Conservation (phyloP, 1,284 basidiomycete genomes). For the Ceratobasidium sp. region DNA sequence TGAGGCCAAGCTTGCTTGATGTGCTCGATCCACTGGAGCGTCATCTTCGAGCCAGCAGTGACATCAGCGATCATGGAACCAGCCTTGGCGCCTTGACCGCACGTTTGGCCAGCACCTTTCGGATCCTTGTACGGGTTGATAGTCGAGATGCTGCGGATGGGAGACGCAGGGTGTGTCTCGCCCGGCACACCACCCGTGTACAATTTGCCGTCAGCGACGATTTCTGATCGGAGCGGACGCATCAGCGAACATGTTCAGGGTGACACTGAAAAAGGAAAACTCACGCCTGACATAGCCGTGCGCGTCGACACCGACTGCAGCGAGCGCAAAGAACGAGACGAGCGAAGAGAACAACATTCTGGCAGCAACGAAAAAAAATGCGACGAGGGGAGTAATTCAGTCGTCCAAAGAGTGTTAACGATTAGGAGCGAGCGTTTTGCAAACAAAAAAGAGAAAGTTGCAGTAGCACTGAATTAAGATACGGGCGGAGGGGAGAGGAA, state of each 20-base stretch:
- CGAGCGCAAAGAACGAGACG: slow-evolving; percentile 34
- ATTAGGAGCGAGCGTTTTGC: slow-evolving; percentile 24
- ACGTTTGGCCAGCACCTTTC: slow-evolving; percentile 69
- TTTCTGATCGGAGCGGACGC: neutral
- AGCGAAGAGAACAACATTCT: slow-evolving; percentile 36
- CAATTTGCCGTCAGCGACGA: slow-evolving; percentile 69
- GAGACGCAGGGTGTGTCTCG: slow-evolving; percentile 61
- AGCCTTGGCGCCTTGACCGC: slow-evolving; percentile 69
- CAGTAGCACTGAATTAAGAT: slow-evolving; percentile 11
- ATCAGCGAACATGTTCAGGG: neutral
- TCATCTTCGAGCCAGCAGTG: slow-evolving; percentile 72
- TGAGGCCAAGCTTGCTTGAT: slow-evolving; percentile 73
- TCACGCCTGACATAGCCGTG: slow-evolving; percentile 34
- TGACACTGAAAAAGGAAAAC: neutral
- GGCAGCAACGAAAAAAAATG: neutral
- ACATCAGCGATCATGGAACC: slow-evolving; percentile 69
- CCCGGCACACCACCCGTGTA: slow-evolving; percentile 65
- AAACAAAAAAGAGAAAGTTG: slow-evolving; percentile 17
- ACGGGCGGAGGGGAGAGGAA: neutral
- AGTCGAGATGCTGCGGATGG: slow-evolving; percentile 71
- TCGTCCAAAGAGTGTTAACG: slow-evolving; percentile 43
- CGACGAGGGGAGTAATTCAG: slow-evolving; percentile 9
- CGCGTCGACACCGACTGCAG: slow-evolving; percentile 23
- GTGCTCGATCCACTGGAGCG: slow-evolving; percentile 72
- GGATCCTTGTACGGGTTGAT: slow-evolving; percentile 75